Percentiles rank a stretch among this genome's conserved stretches.
Evolutionary conservation across 2,329 filamentous ascomycete species (phyloP).

Genomic region (Chrysosporium queenslandicum): DNA sequence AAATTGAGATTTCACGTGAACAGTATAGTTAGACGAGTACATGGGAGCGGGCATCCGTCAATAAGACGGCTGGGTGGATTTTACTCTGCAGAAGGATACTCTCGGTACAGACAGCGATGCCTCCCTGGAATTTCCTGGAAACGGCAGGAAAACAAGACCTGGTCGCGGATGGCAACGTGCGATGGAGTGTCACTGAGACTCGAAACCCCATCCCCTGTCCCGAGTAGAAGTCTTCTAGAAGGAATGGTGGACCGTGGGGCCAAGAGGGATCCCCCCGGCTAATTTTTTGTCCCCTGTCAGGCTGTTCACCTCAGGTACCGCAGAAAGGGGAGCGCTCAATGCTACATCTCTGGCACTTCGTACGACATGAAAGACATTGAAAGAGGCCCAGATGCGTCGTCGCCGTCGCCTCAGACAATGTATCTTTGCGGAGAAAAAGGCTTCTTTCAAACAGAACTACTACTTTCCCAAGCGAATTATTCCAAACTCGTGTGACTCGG

Average conservation of each 20-base stretch:
- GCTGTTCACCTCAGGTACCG: no score
- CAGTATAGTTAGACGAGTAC: no score
- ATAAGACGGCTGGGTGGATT: no score
- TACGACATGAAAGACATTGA: neutral
- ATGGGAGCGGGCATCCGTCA: no score
- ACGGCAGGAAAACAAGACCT: neutral
- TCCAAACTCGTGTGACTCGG: neutral
- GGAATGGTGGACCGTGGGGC: neutral
- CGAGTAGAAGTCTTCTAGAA: conserved; percentile 1
- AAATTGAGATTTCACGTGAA: conserved; percentile 2
- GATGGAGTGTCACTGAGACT: no score
- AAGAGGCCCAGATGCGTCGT: no score
- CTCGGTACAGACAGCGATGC: neutral
- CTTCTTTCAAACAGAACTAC: neutral
- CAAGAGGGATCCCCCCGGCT: neutral
- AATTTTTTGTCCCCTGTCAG: no score
- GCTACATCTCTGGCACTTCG: no score
- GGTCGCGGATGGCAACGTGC: no score
- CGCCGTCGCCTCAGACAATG: no score
- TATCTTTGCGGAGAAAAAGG: neutral
- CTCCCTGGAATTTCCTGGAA: neutral
- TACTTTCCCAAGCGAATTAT: no score
- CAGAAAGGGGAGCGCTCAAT: no score
- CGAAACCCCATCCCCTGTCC: neutral
- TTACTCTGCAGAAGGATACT: conserved; percentile 6